A percentile compares a stretch with the other conserved stretches of the same genome.
These are phyloP conservation scores for Fraxinus anomala DNA, from an alignment of 257 asterid genomes.

Conservation along the genomic window DNA sequence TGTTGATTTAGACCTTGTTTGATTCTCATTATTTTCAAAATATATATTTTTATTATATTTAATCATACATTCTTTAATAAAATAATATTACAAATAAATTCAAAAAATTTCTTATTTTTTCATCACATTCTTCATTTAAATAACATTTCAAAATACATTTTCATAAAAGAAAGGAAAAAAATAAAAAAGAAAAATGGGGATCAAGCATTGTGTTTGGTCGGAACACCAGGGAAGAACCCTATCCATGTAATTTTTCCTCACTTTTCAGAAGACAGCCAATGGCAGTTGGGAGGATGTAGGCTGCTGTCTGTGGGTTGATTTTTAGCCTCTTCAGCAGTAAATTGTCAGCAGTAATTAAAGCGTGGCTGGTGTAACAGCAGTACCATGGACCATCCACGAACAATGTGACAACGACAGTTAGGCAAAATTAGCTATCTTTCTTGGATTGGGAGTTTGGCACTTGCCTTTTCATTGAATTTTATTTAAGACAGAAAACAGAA, in stretches of 20 bases:
- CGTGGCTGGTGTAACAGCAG: constrained; percentile 20
- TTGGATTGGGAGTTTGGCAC: constrained; percentile 21
- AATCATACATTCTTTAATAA: too few relatives aligned
- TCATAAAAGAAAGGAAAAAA: too few relatives aligned
- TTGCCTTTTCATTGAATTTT: constrained; percentile 34
- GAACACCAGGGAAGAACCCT: neutral
- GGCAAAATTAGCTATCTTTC: constrained; percentile 34
- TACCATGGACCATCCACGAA: constrained; percentile 39
- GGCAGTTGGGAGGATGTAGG: constrained; percentile 20
- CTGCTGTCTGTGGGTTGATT: constrained; percentile 10
- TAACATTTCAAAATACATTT: too few relatives aligned
- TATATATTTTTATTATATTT: too few relatives aligned
- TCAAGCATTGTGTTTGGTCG: too few relatives aligned
- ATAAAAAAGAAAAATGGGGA: too few relatives aligned
- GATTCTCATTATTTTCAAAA: too few relatives aligned
- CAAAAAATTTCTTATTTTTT: too few relatives aligned
- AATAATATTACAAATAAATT: too few relatives aligned
- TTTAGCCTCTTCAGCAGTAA: constrained; percentile 26
- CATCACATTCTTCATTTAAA: too few relatives aligned
- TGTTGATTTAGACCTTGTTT: too few relatives aligned
- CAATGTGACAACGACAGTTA: constrained; percentile 40
- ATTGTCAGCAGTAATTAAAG: constrained; percentile 15
- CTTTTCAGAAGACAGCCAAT: constrained; percentile 9
- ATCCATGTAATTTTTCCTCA: neutral
- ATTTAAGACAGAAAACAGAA: constrained; percentile 31